Evolutionary conservation across 2,329 filamentous ascomycete species (phyloP).

Genomic region (Fusarium ramigenum): DNA sequence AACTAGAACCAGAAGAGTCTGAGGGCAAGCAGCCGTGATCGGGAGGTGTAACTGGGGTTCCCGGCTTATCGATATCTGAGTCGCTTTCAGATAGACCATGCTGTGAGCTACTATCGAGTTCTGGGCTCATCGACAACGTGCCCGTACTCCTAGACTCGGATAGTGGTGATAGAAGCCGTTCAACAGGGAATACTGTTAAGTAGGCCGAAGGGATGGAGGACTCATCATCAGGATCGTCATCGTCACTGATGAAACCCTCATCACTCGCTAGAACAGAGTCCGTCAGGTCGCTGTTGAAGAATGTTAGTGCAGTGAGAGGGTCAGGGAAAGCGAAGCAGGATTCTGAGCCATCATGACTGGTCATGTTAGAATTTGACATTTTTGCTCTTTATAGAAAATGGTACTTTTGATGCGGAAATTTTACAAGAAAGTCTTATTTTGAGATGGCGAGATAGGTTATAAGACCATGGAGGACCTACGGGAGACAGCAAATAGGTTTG

Average conservation of each 20-base stretch:
- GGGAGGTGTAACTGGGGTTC: not conserved
- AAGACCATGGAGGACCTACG: not conserved
- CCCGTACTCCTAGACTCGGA: not conserved
- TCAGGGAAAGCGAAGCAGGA: conserved; percentile 9
- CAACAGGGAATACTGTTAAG: not conserved
- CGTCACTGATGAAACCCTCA: not conserved
- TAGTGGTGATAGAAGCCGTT: not conserved
- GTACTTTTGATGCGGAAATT: not conserved
- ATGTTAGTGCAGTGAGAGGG: not conserved
- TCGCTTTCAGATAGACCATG: not conserved
- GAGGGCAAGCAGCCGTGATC: not conserved
- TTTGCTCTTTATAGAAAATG: not conserved
- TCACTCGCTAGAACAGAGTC: conserved; percentile 1
- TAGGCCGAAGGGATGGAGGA: not conserved
- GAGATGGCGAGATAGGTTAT: not conserved
- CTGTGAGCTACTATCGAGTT: not conserved
- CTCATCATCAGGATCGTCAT: not conserved
- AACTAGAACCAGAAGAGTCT: not conserved
- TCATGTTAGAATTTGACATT: not conserved
- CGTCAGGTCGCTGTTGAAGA: conserved; percentile 21
- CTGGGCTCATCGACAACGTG: not conserved
- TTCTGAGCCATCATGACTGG: not conserved
- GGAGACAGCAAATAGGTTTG: not conserved
- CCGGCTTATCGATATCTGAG: not conserved
- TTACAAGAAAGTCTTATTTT: not conserved